Conservation (phyloP, 2,329 filamentous ascomycete genomes). For the Monosporascus sp. region DNA sequence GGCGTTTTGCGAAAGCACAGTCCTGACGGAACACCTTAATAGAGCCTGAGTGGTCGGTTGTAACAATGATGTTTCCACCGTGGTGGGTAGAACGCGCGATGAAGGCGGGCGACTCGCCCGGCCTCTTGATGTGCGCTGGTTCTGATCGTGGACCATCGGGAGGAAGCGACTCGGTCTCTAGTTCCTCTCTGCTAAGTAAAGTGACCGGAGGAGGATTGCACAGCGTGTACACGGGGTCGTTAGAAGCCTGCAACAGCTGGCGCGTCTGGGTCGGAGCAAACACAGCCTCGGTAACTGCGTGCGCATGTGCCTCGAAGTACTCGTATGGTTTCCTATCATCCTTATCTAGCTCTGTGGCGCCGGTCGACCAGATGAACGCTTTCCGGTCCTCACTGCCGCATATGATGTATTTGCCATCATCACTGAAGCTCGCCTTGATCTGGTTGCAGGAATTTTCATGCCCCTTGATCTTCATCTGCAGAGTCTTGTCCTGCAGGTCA, state of each 20-base stretch:
- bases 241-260: constrained; percentile 70
- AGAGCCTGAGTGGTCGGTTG: constrained; percentile 77
- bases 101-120: constrained; percentile 71
- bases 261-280: constrained; percentile 77
- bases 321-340: constrained; percentile 80
- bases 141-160: constrained; percentile 26
- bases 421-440: constrained; percentile 82
- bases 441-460: constrained; percentile 88
- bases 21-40: constrained; percentile 97
- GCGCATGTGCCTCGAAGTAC: constrained; percentile 83
- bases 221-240: constrained; percentile 90
- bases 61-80: constrained; percentile 86
- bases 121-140: constrained; percentile 32
- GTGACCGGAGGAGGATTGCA: constrained; percentile 92
- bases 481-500: constrained; percentile 73
- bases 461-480: constrained; percentile 87
- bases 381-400: constrained; percentile 90
- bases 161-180: constrained; percentile 35
- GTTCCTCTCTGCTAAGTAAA: constrained; percentile 68
- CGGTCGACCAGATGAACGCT: constrained; percentile 84
- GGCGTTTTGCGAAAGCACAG: constrained; percentile 76
- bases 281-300: constrained; percentile 82
- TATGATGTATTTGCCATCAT: constrained; percentile 79
- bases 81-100: constrained; percentile 68
- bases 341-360: constrained; percentile 52